These are phyloP conservation scores for Boletus sp. DNA, from an alignment of 768 basidiomycete species.

Conservation along the genomic window DNA sequence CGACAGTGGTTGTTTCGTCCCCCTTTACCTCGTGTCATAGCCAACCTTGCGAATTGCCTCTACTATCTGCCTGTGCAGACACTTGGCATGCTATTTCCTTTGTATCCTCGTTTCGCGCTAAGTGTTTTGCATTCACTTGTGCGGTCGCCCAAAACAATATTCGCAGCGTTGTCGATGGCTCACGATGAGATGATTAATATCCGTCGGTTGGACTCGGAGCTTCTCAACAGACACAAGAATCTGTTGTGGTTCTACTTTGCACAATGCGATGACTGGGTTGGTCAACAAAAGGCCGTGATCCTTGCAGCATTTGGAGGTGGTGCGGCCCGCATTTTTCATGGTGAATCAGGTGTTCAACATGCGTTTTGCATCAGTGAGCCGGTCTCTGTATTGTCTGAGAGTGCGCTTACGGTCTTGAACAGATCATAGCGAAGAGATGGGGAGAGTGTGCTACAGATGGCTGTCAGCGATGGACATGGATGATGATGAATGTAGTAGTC, in stretches of 20 bases:
- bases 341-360: constrained; percentile 54
- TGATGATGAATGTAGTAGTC: not conserved
- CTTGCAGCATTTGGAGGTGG: constrained; percentile 40
- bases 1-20: constrained; percentile 47
- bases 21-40: constrained; percentile 44
- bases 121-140: constrained; percentile 49
- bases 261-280: constrained; percentile 67
- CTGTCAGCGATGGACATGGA: constrained; percentile 15
- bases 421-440: constrained; percentile 56
- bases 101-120: constrained; percentile 50
- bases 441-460: constrained; percentile 49
- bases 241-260: constrained; percentile 58
- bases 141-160: constrained; percentile 48
- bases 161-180: constrained; percentile 58
- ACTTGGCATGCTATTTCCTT: constrained; percentile 44
- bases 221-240: constrained; percentile 41
- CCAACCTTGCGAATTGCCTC: constrained; percentile 42
- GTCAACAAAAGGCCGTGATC: constrained; percentile 48
- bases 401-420: not conserved
- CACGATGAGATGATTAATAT: constrained; percentile 69
- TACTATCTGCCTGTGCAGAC: constrained; percentile 42
- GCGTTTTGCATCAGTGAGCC: constrained; percentile 71
- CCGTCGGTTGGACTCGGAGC: constrained; percentile 45
- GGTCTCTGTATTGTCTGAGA: not conserved
- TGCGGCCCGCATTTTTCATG: constrained; percentile 41